Evolutionary conservation across 2,329 filamentous ascomycete genomes (phyloP).

Genomic region (Dactylellina leptospora): DNA sequence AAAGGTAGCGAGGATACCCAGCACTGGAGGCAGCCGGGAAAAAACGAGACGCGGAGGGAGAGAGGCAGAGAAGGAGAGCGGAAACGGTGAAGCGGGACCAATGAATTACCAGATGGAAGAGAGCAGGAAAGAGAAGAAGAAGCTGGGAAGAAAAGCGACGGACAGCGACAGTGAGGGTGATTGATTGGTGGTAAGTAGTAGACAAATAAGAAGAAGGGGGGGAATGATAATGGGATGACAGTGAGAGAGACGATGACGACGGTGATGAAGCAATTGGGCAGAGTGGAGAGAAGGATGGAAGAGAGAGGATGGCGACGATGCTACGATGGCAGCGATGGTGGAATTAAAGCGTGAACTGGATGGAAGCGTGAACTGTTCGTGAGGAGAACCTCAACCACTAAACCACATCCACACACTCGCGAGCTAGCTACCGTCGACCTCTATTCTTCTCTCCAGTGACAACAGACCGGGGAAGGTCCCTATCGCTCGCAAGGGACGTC

Average conservation of each 20-base stretch:
- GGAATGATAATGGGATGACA: constrained; percentile 3
- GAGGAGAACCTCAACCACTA: constrained; percentile 4
- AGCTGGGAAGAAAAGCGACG: constrained; percentile 33
- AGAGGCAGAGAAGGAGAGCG: constrained; percentile 54
- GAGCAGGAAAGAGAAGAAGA: constrained; percentile 31
- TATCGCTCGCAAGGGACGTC: constrained; percentile 32
- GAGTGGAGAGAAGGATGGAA: neutral
- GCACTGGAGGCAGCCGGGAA: no score
- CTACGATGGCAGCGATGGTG: no score
- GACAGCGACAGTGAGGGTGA: constrained; percentile 8
- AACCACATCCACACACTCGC: no score
- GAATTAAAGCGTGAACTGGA: no score
- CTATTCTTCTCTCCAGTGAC: no score
- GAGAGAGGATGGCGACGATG: neutral
- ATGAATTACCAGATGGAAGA: constrained; percentile 48
- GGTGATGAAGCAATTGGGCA: constrained; percentile 10
- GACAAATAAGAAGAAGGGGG: neutral
- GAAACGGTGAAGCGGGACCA: constrained; percentile 11
- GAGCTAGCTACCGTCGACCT: no score
- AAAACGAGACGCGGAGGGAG: constrained; percentile 22
- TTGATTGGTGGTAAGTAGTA: neutral
- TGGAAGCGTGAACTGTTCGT: constrained; percentile 15
- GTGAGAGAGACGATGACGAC: constrained; percentile 5
- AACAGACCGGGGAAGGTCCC: constrained; percentile 5
- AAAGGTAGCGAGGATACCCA: constrained; percentile 31